Evolutionary conservation across 2,329 filamentous ascomycete genomes (phyloP), one percentile per base, ranked within the genome.

Genomic region (Xylariaceae sp.): DNA sequence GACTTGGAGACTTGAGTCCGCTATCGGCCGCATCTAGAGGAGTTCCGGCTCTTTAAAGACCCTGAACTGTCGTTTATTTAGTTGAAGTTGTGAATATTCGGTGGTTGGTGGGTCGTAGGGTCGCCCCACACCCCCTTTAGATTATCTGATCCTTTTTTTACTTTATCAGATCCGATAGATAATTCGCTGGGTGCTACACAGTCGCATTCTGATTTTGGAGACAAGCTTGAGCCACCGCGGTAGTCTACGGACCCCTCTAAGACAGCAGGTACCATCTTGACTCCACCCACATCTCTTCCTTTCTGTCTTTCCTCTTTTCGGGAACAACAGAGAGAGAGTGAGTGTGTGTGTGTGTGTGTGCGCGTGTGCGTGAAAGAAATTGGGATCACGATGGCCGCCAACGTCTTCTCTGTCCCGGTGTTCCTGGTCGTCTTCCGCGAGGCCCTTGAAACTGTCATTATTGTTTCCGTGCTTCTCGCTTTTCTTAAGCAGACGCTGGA

Each of bases 361-460:
- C 26, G n/a, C 29, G 20, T 37, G 18, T 23, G 7, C 36, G 40
- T 18, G 13, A 44, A 26, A n/a, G 18, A 36, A 37, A 53, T 52
- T 13, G 40, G n/a, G 26, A 32, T 59, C 57, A 55, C 18, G 23
- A 67, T 66, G 66, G 46, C 64, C 47, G 51, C 49, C 26, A 51
- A 67, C 51, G 66, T 69, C 45, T 69, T 70, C 49, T 58, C 67
- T 29, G 61, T 69, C 27, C 66, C 67, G 13, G 67, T 96, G 50
- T 96, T 96, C 77, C 92, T 96, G 76, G 89, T 96, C 70, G 86
- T 90, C 74, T 94, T 96, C 70, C 86, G 92, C 67, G 92, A 96
- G 75, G 85, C 85, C 35, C 77, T 96, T 41, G 91, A 96, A 77
- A 89, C 88, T 1, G 86, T 83, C 66, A 91, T 96, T 67, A 89